Base-by-base conservation (phyloP, 352 stramenopile species). In the Pythium volutum region DNA sequence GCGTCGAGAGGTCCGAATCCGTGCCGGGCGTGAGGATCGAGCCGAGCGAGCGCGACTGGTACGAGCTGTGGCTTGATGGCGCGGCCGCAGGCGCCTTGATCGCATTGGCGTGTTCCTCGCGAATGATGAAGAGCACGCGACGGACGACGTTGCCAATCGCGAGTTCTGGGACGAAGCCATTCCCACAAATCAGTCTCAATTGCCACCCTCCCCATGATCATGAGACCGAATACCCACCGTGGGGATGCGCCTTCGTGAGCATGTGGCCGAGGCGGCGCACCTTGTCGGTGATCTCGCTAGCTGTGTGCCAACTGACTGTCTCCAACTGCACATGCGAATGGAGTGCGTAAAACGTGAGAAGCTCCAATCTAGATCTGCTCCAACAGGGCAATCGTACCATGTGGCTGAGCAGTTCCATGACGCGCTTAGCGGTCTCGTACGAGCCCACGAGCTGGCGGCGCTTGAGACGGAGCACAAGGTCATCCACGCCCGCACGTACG, bases 91-190 rank as follows among this genome's bases (percentile, higher is more conserved):
- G 69, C 34, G 76, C 53, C 67, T 93, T 95, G 23, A 88, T 64
- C 15, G 81, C 84, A 57, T 85, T 91, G 39, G 79, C 72, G 47
- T 94, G 77, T 69, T 96, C 88, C 62, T 97, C 88, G 15, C 88
- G 85, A 56, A 97, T 93, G 59, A 96, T 86, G 69, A 90, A 93
- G 27, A 97, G 77, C 57, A 97, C 87, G 36, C 87, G 84, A 46
- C 88, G 84, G 64, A 96, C 85, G 23, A 96, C 88, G 69, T 97
- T 97, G 29, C 86, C 87, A 51, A 97, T 95, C 3, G 84, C 79
- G 20, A 96, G 69, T 55, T 97, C 88, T 84, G 27, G n/a, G 31
- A 36, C 0, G 31, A 36, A 11, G 10, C 31, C 31, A 16, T 27
- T 46, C 34, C 23, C 20, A 47, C 36, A 18, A 4, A 47, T 25